A percentile compares a stretch with the other conserved stretches of the same genome.
Conservation (phyloP, 148 eudicot species). For the Amaranthus palmeri region DNA sequence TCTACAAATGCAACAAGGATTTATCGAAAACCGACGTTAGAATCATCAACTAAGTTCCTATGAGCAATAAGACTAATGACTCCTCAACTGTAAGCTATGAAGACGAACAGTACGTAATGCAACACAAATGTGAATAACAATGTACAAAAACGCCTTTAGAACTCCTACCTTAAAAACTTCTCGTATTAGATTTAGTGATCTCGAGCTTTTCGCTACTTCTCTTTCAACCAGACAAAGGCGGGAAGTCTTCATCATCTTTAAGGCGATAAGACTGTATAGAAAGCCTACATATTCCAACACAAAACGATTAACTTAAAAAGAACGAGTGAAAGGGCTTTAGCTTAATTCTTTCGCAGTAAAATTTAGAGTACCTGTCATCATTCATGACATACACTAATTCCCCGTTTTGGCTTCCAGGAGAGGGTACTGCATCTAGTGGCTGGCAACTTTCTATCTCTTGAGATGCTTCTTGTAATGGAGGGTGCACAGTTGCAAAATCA, state of each 20-base stretch:
- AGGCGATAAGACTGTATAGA: slow-evolving; percentile 47
- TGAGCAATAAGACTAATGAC: slow-evolving; percentile 22
- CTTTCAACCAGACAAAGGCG: slow-evolving; percentile 63
- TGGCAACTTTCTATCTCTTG: slow-evolving; percentile 28
- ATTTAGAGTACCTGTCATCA: slow-evolving; percentile 28
- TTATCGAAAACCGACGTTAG: slow-evolving; percentile 25
- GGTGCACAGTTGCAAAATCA: slow-evolving; percentile 27
- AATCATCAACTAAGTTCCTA: slow-evolving; percentile 28
- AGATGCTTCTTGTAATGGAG: slow-evolving; percentile 12
- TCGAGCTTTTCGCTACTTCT: slow-evolving; percentile 10
- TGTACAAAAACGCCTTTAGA: slow-evolving; percentile 28
- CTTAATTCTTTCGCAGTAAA: slow-evolving; percentile 2
- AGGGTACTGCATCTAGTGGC: slow-evolving; percentile 25
- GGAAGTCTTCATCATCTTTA: slow-evolving; percentile 88
- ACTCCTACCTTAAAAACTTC: slow-evolving; percentile 11
- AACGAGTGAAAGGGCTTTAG: background rate
- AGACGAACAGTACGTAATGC: slow-evolving; percentile 24
- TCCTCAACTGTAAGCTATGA: slow-evolving; percentile 22
- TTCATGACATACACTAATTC: slow-evolving; percentile 25
- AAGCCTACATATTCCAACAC: slow-evolving; percentile 44
- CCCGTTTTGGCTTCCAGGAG: slow-evolving; percentile 24
- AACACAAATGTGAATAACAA: slow-evolving; percentile 16
- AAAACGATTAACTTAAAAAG: background rate
- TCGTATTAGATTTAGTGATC: slow-evolving; percentile 9
- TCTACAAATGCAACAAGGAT: slow-evolving; percentile 30